Evolutionary conservation across 2,329 filamentous ascomycete genomes (phyloP), one percentile per base, ranked within the genome.

Genomic region (Blastomyces gilchristii): DNA sequence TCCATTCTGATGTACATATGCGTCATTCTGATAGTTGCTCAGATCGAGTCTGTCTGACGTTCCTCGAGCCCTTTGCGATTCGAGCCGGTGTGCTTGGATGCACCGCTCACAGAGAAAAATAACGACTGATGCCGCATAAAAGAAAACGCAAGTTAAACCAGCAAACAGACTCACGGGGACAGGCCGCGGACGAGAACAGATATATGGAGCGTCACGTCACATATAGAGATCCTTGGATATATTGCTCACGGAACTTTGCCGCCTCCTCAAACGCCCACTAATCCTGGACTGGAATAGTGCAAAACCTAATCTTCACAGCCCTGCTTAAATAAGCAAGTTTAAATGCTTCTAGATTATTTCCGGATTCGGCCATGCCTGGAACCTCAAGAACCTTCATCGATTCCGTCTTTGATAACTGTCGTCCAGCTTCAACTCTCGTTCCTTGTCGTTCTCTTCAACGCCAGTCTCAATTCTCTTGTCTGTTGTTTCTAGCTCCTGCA

Each of bases 291-390:
- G 47, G 59, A 61, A 41, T 61, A 52, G 49, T n/a, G 7, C 2
- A 34, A 52, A 61, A 61, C 59, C 59, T 61, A 61, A 61, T 61
- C 47, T 54, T 2, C 5, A 53, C 47, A 2, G 8, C 59, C 58
- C 12, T 41, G 49, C 34, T 53, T 22, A 53, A 16, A 7, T 53
- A 53, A 53, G 39, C 5, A 25, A 49, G 18, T 6, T 22, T 53
- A 54, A 53, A 28, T 43, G 18, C 49, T 61, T 59, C 58, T 59
- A 43, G 58, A 59, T 37, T 59, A 43, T 34, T 59, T 49, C 58
- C 58, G 14, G 12, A 34, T 59, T 59, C 41, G 43, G 43, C 41
- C 41, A 49, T 37, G 2, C 8, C 25, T 16, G 7, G 18, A 45
- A 22, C 50, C 14, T 11, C 49, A 52, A 25, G 7, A 18, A 25